Conservation (phyloP, 495 filamentous ascomycete species). For the Penicillium paradoxum region DNA sequence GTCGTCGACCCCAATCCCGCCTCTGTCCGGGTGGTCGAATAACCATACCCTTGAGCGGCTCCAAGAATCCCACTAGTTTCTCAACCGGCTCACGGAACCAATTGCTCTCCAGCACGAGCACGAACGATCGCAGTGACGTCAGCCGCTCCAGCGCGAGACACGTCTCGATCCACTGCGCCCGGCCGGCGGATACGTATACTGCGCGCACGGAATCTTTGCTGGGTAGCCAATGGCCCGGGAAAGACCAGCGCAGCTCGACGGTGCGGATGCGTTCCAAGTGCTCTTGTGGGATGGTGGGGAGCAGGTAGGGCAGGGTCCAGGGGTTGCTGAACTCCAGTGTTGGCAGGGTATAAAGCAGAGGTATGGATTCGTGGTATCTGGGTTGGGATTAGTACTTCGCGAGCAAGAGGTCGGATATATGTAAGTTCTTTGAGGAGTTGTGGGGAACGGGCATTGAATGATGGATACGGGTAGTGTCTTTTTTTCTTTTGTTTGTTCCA, state of each 20-base stretch:
- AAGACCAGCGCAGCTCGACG: constrained; percentile 44
- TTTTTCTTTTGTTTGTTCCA: not conserved
- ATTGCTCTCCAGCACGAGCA: constrained; percentile 31
- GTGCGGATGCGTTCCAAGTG: constrained; percentile 32
- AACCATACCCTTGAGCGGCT: constrained; percentile 31
- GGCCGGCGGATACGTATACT: constrained; percentile 40
- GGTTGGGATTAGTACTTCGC: not conserved
- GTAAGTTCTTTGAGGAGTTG: not conserved
- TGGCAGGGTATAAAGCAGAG: constrained; percentile 36
- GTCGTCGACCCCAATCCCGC: not conserved
- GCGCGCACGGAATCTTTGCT: constrained; percentile 44
- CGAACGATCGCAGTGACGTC: constrained; percentile 29
- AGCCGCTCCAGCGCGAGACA: constrained; percentile 29
- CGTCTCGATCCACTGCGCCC: constrained; percentile 41
- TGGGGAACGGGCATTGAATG: not conserved
- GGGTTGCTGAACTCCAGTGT: constrained; percentile 46
- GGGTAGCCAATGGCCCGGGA: constrained; percentile 44
- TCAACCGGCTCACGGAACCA: constrained; percentile 44
- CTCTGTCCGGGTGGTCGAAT: constrained; percentile 8
- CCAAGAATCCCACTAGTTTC: constrained; percentile 39
- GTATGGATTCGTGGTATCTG: constrained; percentile 39
- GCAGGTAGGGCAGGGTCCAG: constrained; percentile 43
- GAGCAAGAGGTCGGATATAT: too few relatives aligned
- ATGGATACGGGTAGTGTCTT: not conserved
- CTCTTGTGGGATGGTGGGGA: constrained; percentile 31